Percentiles rank a stretch among this genome's conserved stretches.
Conservation (phyloP, 768 basidiomycete species). For the Leccinum aurantiacum region DNA sequence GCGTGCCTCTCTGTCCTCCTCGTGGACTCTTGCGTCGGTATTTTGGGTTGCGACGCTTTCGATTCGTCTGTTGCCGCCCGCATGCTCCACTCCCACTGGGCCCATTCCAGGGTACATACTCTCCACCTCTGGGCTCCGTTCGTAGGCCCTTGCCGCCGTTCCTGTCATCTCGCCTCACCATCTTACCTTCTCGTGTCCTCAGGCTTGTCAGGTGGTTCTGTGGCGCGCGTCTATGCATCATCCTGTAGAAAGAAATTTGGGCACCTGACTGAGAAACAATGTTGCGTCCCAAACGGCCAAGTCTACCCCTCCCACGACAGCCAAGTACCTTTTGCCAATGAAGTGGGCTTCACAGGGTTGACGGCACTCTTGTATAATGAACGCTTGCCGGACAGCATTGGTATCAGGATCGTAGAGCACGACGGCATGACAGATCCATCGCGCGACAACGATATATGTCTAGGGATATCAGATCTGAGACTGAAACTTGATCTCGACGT, state of each 20-base stretch:
- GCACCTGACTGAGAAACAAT: constrained; percentile 59
- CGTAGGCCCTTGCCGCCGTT: too few species aligned
- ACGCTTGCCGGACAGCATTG: constrained; percentile 56
- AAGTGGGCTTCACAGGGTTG: constrained; percentile 53
- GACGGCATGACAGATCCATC: constrained; percentile 83
- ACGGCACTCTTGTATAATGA: constrained; percentile 57
- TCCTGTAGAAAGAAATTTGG: constrained; percentile 5
- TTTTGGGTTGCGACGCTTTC: too few species aligned
- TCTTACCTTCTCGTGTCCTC: too few species aligned
- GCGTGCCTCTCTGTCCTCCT: too few species aligned
- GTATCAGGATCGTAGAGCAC: constrained; percentile 73
- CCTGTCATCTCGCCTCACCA: too few species aligned
- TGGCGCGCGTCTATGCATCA: too few species aligned
- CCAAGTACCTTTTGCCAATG: constrained; percentile 66
- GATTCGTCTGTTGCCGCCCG: too few species aligned
- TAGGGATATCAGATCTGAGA: constrained; percentile 68
- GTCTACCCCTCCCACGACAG: constrained; percentile 46
- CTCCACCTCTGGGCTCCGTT: too few species aligned
- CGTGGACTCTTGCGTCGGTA: too few species aligned
- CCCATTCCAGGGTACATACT: too few species aligned
- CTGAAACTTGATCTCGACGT: constrained; percentile 68
- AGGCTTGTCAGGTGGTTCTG: too few species aligned
- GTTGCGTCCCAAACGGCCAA: constrained; percentile 66
- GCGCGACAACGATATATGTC: constrained; percentile 71
- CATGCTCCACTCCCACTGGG: too few species aligned